Percentiles rank a stretch among this genome's conserved stretches.
phyloP scores from a whole-genome alignment of 75 land plant species.

The Sequoiadendron giganteum region DNA sequence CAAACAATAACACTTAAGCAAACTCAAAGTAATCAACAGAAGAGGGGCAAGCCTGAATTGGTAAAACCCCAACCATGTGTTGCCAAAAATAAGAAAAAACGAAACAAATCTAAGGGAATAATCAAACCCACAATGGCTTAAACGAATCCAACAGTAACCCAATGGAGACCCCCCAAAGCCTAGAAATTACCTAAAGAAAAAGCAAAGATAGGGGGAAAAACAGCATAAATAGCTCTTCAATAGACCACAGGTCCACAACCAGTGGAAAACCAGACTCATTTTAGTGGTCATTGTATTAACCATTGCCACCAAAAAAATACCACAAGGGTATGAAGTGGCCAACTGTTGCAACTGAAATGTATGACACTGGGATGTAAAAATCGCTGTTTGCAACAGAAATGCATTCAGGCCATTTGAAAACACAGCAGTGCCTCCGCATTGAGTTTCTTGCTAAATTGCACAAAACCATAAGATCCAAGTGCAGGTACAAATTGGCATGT shows the following conservation, averaged over 20 bases:
- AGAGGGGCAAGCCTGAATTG: background rate
- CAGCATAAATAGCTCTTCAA: background rate
- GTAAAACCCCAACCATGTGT: too few relatives aligned
- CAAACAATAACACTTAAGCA: too few relatives aligned
- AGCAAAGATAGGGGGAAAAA: background rate
- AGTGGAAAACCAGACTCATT: background rate
- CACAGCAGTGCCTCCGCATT: background rate
- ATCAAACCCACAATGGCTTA: background rate
- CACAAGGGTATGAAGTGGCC: too few relatives aligned
- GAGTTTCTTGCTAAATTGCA: background rate
- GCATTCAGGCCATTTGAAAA: background rate
- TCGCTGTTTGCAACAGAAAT: background rate
- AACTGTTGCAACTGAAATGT: background rate
- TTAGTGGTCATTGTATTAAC: background rate
- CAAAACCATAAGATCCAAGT: background rate
- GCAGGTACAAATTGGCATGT: background rate
- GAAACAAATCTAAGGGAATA: background rate
- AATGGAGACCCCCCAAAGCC: background rate
- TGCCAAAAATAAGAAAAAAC: background rate
- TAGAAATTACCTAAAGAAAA: background rate
- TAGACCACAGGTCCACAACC: background rate
- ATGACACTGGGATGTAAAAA: background rate
- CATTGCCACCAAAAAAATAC: too few relatives aligned
- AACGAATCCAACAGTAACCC: background rate
- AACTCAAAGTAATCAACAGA: background rate